Evolutionary conservation across 345 rosid species (phyloP).

Genomic region (Salix brachista): DNA sequence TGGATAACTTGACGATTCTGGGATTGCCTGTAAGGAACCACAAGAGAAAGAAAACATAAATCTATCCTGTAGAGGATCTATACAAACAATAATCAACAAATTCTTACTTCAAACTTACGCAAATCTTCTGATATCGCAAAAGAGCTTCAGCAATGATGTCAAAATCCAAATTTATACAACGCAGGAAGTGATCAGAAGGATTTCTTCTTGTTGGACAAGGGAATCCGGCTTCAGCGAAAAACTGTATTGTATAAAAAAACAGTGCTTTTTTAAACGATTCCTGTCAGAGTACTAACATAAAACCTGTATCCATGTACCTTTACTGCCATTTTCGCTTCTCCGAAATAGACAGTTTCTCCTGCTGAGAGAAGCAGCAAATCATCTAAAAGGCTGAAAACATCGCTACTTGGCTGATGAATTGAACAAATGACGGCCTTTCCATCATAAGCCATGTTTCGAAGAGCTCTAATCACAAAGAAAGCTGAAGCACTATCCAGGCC

Average conservation of each 20-base stretch:
- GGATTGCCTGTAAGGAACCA: conserved; percentile 23
- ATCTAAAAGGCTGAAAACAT: conserved; percentile 39
- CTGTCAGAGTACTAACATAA: background rate
- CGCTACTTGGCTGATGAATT: conserved; percentile 48
- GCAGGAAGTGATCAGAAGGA: conserved; percentile 67
- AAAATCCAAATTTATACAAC: conserved; percentile 60
- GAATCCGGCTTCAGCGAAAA: conserved; percentile 64
- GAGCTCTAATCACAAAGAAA: conserved; percentile 24
- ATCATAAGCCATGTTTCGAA: conserved; percentile 16
- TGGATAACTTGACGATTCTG: conserved; percentile 22
- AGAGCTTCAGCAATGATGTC: conserved; percentile 45
- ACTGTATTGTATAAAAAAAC: conserved; percentile 22
- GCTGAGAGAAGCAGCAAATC: conserved; percentile 38
- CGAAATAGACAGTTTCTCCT: conserved; percentile 44
- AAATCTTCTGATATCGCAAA: conserved; percentile 26
- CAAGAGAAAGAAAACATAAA: background rate
- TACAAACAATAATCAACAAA: background rate
- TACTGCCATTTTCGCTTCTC: conserved; percentile 31
- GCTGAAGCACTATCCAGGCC: conserved; percentile 35
- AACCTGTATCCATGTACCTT: conserved; percentile 18
- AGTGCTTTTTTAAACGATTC: too few relatives aligned
- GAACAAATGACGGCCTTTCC: conserved; percentile 39
- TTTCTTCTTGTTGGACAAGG: conserved; percentile 65
- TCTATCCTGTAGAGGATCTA: conserved; percentile 6
- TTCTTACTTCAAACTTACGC: conserved; percentile 14